Conservation (phyloP, 2,329 filamentous ascomycete genomes). For the Penicillium sp. region DNA sequence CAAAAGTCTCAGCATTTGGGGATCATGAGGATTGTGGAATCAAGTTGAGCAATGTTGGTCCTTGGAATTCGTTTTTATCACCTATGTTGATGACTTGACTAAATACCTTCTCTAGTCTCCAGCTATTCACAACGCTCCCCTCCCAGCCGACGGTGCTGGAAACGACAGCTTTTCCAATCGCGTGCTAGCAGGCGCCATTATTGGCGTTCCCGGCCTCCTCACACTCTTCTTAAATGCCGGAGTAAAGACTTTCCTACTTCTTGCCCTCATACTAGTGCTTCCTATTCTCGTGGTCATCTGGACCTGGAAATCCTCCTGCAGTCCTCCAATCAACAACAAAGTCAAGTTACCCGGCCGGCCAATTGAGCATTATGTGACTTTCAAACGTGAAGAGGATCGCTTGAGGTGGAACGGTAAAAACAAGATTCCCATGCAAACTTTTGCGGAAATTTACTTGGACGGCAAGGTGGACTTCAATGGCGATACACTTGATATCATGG, state of each 20-base stretch:
- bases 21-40: slow-evolving; percentile 33
- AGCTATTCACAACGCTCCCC: slow-evolving; percentile 32
- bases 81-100: not conserved
- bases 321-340: slow-evolving; percentile 29
- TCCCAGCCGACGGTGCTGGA: slow-evolving; percentile 32
- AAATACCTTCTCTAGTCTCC: slow-evolving; percentile 25
- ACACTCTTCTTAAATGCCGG: slow-evolving; percentile 24
- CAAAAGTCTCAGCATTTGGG: slow-evolving; percentile 25
- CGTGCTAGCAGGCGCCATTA: slow-evolving; percentile 23
- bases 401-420: slow-evolving; percentile 31
- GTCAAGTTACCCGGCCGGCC: slow-evolving; percentile 31
- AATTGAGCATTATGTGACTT: slow-evolving; percentile 34
- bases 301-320: slow-evolving; percentile 24
- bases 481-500: slow-evolving; percentile 38
- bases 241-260: slow-evolving; percentile 20
- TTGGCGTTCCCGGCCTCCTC: slow-evolving; percentile 28
- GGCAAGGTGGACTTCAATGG: slow-evolving; percentile 41
- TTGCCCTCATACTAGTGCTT: slow-evolving; percentile 22
- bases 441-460: slow-evolving; percentile 38
- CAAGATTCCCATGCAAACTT: slow-evolving; percentile 35
- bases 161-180: slow-evolving; percentile 34
- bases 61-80: not conserved
- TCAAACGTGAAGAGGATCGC: slow-evolving; percentile 31
- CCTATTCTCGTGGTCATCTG: slow-evolving; percentile 30
- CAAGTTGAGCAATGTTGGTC: slow-evolving; percentile 29